Conservation (phyloP, 2,329 filamentous ascomycete genomes). For the Stachybotrys chlorohalonatus region DNA sequence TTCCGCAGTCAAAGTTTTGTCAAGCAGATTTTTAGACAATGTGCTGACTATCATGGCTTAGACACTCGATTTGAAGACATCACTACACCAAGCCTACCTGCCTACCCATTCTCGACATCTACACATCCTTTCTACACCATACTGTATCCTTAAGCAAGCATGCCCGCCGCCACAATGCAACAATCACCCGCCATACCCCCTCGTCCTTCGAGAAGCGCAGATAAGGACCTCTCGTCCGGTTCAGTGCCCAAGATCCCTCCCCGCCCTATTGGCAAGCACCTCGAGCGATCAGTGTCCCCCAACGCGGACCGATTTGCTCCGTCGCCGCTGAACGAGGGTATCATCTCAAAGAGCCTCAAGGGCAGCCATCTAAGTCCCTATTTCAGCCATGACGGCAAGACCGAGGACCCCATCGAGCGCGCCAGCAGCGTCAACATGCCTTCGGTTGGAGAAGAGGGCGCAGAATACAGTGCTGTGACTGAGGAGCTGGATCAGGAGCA, state of each 20-base stretch:
- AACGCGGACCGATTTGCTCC: slow-evolving; percentile 70
- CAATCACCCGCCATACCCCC: slow-evolving; percentile 46
- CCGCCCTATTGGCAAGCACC: slow-evolving; percentile 60
- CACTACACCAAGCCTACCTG: too few relatives aligned
- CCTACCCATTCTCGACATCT: background rate
- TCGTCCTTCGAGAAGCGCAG: slow-evolving; percentile 42
- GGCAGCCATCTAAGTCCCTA: slow-evolving; percentile 24
- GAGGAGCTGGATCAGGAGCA: slow-evolving; percentile 36
- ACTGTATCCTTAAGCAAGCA: slow-evolving; percentile 14
- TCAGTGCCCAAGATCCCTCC: slow-evolving; percentile 65
- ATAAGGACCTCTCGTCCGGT: slow-evolving; percentile 28
- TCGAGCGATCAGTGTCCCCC: slow-evolving; percentile 70
- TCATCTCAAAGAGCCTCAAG: slow-evolving; percentile 37
- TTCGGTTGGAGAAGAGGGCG: slow-evolving; percentile 80
- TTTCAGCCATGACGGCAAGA: slow-evolving; percentile 19
- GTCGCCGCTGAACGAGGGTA: slow-evolving; percentile 74
- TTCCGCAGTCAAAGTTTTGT: too few relatives aligned
- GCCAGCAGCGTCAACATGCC: slow-evolving; percentile 74
- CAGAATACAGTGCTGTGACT: slow-evolving; percentile 63
- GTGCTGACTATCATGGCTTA: too few relatives aligned
- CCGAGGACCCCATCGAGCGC: slow-evolving; percentile 42
- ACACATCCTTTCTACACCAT: background rate
- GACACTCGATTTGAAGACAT: too few relatives aligned
- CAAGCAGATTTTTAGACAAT: too few relatives aligned
- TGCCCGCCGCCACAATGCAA: slow-evolving; percentile 43